Conservation (phyloP, 345 rosid species). For the Pelargonium nanum region DNA sequence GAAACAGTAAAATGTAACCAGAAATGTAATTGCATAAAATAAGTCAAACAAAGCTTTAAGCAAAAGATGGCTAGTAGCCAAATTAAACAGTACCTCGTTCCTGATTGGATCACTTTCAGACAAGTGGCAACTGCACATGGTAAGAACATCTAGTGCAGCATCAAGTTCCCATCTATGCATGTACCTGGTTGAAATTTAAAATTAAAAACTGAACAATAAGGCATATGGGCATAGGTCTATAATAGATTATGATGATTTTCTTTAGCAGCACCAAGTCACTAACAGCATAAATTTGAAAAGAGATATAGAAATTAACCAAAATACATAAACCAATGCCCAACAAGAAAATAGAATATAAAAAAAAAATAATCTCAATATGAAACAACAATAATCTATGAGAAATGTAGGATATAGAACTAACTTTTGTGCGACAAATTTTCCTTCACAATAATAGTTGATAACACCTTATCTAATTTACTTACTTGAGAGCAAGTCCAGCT, state of each 20-base stretch:
- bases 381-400: not conserved
- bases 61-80: conserved; percentile 8
- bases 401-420: not conserved
- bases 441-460: not conserved
- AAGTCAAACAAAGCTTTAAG: conserved; percentile 2
- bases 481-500: conserved; percentile 82
- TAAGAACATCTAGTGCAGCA: conserved; percentile 85
- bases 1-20: not conserved
- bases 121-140: conserved; percentile 96
- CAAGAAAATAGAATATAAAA: not conserved
- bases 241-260: too few relatives aligned
- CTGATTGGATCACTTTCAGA: conserved; percentile 48
- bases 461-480: conserved; percentile 16
- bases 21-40: not conserved
- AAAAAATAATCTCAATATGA: not conserved
- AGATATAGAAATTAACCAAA: too few relatives aligned
- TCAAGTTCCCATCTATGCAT: conserved; percentile 87
- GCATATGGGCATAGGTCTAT: too few relatives aligned
- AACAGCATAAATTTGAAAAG: too few relatives aligned
- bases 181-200: conserved; percentile 37
- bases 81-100: conserved; percentile 43
- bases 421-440: not conserved
- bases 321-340: not conserved
- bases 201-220: too few relatives aligned
- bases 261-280: too few relatives aligned